These are phyloP conservation scores for Chlorella variabilis DNA, from an alignment of 163 green algal species.

Conservation along the genomic window DNA sequence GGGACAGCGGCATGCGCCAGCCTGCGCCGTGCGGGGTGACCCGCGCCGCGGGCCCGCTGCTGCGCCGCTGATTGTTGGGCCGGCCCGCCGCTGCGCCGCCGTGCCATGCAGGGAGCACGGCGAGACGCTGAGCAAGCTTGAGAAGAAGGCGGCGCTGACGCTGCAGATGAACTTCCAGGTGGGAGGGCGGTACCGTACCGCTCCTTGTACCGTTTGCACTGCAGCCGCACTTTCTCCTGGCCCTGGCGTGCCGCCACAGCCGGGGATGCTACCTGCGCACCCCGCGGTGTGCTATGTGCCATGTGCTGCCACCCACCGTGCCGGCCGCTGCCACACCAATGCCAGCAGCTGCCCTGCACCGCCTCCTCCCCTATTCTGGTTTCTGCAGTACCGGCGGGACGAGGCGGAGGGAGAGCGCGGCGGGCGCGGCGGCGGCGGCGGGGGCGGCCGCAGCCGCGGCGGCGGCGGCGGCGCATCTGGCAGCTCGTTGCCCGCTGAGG, in stretches of 20 bases:
- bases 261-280: no score
- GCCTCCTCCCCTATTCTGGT: not conserved
- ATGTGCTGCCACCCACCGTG: no score
- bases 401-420: conserved; percentile 2
- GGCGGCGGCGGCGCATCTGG: not conserved
- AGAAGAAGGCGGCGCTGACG: conserved; percentile 71
- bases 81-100: conserved; percentile 51
- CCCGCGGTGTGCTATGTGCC: no score
- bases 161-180: conserved; percentile 54
- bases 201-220: no score
- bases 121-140: conserved; percentile 70
- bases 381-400: conserved; percentile 27
- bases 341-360: not conserved
- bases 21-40: no score
- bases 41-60: no score
- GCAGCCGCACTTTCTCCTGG: no score
- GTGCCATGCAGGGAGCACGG: conserved; percentile 64
- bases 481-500: not conserved
- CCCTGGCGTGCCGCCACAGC: no score
- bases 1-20: not conserved
- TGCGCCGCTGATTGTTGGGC: no score
- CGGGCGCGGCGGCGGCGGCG: not conserved
- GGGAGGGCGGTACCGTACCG: not conserved
- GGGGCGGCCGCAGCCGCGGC: not conserved
- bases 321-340: no score